Evolutionary conservation across 2,329 filamentous ascomycete species (phyloP).

Genomic region (Colletotrichum lini): DNA sequence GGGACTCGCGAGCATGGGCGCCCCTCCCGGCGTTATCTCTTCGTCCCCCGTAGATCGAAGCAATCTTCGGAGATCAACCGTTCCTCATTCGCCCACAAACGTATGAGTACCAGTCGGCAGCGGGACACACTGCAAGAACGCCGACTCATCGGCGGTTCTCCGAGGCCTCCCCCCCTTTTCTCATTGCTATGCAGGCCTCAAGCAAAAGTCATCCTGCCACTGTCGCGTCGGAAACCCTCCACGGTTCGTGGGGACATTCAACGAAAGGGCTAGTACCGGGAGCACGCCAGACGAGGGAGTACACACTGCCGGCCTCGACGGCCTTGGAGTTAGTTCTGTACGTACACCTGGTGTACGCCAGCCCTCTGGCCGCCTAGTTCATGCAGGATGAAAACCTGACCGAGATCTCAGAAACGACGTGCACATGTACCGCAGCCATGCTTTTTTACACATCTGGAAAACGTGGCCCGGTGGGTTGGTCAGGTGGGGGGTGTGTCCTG

Average conservation of each 20-base stretch:
- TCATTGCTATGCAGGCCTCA: not conserved
- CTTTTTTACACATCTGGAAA: not conserved
- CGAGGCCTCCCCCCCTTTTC: not conserved
- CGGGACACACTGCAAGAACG: not conserved
- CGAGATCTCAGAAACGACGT: not conserved
- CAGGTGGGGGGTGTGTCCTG: not conserved
- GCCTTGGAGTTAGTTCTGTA: not conserved
- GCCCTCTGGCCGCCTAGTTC: not conserved
- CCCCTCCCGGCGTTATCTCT: no score
- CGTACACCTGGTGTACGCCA: not conserved
- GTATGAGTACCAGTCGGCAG: not conserved
- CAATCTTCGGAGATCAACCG: not conserved
- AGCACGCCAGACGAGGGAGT: not conserved
- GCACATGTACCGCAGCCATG: not conserved
- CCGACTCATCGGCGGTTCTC: not conserved
- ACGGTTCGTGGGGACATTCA: not conserved
- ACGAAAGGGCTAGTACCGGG: not conserved
- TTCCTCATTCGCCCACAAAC: no score
- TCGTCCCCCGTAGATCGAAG: not conserved
- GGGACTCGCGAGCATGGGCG: no score
- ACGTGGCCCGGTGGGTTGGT: not conserved
- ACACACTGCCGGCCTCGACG: not conserved
- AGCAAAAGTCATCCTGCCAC: not conserved
- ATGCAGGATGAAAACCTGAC: not conserved
- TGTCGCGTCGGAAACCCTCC: not conserved